Evolutionary conservation across 768 basidiomycete genomes (phyloP), one percentile per base, ranked within the genome.

Genomic region (Pleurotus tuoliensis): DNA sequence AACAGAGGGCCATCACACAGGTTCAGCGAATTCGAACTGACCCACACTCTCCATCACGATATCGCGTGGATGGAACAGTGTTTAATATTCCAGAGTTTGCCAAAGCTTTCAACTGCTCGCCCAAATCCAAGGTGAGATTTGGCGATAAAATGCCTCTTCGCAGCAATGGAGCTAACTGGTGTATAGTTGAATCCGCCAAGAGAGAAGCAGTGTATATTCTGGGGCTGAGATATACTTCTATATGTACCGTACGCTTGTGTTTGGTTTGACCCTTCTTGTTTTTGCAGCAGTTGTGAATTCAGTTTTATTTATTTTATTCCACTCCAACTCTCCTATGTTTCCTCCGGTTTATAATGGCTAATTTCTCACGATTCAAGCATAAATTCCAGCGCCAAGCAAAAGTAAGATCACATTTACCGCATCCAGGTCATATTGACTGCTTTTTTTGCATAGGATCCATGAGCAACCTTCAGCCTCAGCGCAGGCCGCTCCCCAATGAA

Each of bases 71-170:
- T 47, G 95, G 95, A 2, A 95, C 95, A 0, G 76, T 97, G 4
- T 85, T 72, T 59, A 95, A 97, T 63, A 86, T 94, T 50, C 87
- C 87, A 0, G 90, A 92, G 69, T 98, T 98, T 65, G 92, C 93
- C 1, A 69, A 83, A 62, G 92, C 90, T 18, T 98, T 94, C 74
- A 83, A 86, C 46, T 98, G 94, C 64, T 80, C 88, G 15, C 76
- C 78, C 55, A 81, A 80, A 47, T 82, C 90, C 4, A 91, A 88
- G 80, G 92, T 90, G 58, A 57, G 81, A 68, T 4, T 47, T 1
- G 3, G 8, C n/a, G 34, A 24, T 13, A 4, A 44, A 30, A 38
- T 11, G 7, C 30, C 9, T 34, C 30, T 11, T 11, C 30, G 8
- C 30, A 11, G 30, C 30, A 11, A 34, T 8, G 30, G 11, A 39